These are phyloP conservation scores for Penicillium bialowiezense DNA, from an alignment of 495 filamentous ascomycete genomes.

Conservation along the genomic window DNA sequence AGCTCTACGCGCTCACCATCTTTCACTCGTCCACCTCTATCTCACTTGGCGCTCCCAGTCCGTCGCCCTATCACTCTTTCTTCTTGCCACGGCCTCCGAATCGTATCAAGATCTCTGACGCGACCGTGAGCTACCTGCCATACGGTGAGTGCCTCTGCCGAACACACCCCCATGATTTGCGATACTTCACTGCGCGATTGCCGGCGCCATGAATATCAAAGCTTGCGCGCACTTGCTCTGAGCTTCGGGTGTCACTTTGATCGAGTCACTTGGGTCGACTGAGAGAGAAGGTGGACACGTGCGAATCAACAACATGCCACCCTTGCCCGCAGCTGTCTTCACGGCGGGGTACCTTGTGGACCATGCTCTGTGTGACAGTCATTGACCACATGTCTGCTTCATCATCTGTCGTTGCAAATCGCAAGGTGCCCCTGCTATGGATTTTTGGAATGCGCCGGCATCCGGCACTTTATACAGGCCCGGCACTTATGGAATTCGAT, in stretches of 20 bases:
- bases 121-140: constrained; percentile 3
- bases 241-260: not conserved
- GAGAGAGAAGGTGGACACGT: constrained; percentile 6
- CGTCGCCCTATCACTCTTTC: not conserved
- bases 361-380: not conserved
- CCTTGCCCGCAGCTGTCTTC: not conserved
- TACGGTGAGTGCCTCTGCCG: constrained; percentile 20
- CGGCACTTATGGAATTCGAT: not conserved
- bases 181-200: not conserved
- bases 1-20: constrained; percentile 1
- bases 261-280: not conserved
- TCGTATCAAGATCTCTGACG: not conserved
- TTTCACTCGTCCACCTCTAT: not conserved
- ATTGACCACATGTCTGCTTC: not conserved
- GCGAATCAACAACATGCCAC: constrained; percentile 1
- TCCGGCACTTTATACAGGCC: not conserved
- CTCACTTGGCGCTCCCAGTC: not conserved
- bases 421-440: not conserved
- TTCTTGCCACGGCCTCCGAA: no score
- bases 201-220: constrained; percentile 9
- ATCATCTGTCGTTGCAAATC: not conserved
- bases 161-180: constrained; percentile 10
- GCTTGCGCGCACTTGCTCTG: not conserved
- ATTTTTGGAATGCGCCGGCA: constrained; percentile 3
- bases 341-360: not conserved